These are phyloP conservation scores for Candida mesenterica DNA, from an alignment of 1,139 yeast genomes.

Conservation along the genomic window DNA sequence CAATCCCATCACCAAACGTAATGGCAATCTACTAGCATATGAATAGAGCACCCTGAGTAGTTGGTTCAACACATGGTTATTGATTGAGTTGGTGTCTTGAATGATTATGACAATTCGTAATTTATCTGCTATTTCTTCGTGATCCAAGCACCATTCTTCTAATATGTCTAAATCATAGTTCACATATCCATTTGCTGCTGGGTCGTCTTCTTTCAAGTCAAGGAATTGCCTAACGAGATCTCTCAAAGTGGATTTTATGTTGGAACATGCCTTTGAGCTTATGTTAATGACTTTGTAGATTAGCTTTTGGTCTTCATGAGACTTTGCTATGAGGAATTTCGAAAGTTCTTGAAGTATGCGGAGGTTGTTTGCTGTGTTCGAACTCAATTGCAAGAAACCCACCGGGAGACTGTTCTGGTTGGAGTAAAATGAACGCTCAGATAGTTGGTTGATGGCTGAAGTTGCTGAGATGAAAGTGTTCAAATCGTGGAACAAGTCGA, in stretches of 20 bases:
- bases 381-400: constrained; percentile 50
- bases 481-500: constrained; percentile 35
- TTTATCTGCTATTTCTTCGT: constrained; percentile 9
- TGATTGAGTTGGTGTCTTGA: constrained; percentile 67
- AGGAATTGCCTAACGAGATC: constrained; percentile 36
- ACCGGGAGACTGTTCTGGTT: constrained; percentile 29
- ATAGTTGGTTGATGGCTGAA: not conserved
- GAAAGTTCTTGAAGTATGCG: constrained; percentile 46
- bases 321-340: constrained; percentile 12
- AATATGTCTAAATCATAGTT: constrained; percentile 55
- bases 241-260: constrained; percentile 39
- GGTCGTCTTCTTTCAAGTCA: constrained; percentile 16
- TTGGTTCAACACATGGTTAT: constrained; percentile 48
- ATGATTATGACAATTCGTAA: constrained; percentile 44
- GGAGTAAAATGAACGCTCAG: not conserved
- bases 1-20: constrained; percentile 53
- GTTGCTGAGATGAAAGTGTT: constrained; percentile 24
- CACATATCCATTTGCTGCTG: constrained; percentile 30
- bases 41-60: constrained; percentile 47
- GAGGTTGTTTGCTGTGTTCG: constrained; percentile 57
- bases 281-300: constrained; percentile 34
- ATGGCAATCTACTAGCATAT: constrained; percentile 34
- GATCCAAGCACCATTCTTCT: constrained; percentile 40
- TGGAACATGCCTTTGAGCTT: constrained; percentile 41
- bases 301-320: not conserved